phyloP scores from a whole-genome alignment of 768 basidiomycete genomes.

The Lepiota venenata region DNA sequence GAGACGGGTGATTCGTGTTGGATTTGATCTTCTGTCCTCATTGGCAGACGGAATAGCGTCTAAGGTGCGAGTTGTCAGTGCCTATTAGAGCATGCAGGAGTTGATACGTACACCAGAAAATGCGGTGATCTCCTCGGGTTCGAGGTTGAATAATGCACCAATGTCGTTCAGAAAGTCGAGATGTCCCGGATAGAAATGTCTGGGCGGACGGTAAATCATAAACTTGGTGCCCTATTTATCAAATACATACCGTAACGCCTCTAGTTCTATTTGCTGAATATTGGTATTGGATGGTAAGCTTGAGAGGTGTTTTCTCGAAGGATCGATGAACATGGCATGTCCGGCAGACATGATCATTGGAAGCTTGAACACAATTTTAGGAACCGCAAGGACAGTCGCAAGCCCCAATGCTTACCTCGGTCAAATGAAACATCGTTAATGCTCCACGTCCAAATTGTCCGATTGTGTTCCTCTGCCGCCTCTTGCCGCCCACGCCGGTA shows the following conservation, averaged over 20 bases:
- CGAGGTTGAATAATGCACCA: slow-evolving; percentile 26
- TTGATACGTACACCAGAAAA: not conserved
- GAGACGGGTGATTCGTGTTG: not conserved
- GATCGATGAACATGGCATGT: slow-evolving; percentile 40
- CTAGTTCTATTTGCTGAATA: slow-evolving; percentile 28
- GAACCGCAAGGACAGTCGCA: not conserved
- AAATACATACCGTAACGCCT: not conserved
- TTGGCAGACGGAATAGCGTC: slow-evolving; percentile 6
- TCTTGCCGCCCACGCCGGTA: slow-evolving; percentile 45
- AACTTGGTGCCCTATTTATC: not conserved
- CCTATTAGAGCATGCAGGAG: too few species aligned
- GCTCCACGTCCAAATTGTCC: slow-evolving; percentile 52
- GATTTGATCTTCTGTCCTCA: not conserved
- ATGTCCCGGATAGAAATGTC: slow-evolving; percentile 40
- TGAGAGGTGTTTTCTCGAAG: slow-evolving; percentile 38
- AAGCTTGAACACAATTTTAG: slow-evolving; percentile 22
- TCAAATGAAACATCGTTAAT: slow-evolving; percentile 49
- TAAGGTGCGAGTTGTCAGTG: not conserved
- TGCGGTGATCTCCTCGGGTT: not conserved
- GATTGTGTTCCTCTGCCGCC: slow-evolving; percentile 31
- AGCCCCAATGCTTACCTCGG: slow-evolving; percentile 33
- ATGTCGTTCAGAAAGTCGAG: slow-evolving; percentile 34
- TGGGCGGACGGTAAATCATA: not conserved
- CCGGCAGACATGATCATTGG: slow-evolving; percentile 29
- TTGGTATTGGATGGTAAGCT: slow-evolving; percentile 21